These are phyloP conservation scores for Suillus occidentalis DNA, from an alignment of 768 basidiomycete genomes.

Conservation along the genomic window DNA sequence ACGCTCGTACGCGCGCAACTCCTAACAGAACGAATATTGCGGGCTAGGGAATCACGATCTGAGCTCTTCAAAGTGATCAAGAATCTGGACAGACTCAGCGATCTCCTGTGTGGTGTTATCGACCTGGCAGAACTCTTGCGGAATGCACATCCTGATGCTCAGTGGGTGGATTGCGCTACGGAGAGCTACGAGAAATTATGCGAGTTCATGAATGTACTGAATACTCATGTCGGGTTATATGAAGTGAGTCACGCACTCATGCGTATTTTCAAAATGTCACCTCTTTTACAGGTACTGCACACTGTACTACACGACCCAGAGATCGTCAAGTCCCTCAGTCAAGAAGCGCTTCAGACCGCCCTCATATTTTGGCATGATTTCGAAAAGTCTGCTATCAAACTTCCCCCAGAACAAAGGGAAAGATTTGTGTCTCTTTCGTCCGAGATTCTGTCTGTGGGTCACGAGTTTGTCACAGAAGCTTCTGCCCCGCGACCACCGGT, in stretches of 20 bases:
- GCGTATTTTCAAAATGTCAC: not conserved
- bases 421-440: slow-evolving; percentile 90
- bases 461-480: slow-evolving; percentile 77
- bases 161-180: slow-evolving; percentile 84
- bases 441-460: slow-evolving; percentile 83
- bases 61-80: slow-evolving; percentile 89
- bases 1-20: slow-evolving; percentile 79
- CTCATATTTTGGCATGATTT: slow-evolving; percentile 96
- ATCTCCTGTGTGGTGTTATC: slow-evolving; percentile 93
- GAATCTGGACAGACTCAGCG: slow-evolving; percentile 94
- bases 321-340: slow-evolving; percentile 63
- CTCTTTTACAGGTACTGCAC: slow-evolving; percentile 57
- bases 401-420: slow-evolving; percentile 73
- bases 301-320: slow-evolving; percentile 66
- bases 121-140: slow-evolving; percentile 93
- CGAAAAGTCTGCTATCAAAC: slow-evolving; percentile 92
- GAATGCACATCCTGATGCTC: slow-evolving; percentile 86
- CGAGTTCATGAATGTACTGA: slow-evolving; percentile 96
- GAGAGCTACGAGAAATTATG: slow-evolving; percentile 88
- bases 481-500: slow-evolving; percentile 64
- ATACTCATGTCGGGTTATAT: slow-evolving; percentile 89
- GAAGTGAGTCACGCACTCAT: slow-evolving; percentile 53
- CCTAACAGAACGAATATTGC: slow-evolving; percentile 81
- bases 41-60: slow-evolving; percentile 64
- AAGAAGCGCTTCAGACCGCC: slow-evolving; percentile 83